phyloP scores from a whole-genome alignment of 2,329 filamentous ascomycete species.

The Sclerotinia spermophila region DNA sequence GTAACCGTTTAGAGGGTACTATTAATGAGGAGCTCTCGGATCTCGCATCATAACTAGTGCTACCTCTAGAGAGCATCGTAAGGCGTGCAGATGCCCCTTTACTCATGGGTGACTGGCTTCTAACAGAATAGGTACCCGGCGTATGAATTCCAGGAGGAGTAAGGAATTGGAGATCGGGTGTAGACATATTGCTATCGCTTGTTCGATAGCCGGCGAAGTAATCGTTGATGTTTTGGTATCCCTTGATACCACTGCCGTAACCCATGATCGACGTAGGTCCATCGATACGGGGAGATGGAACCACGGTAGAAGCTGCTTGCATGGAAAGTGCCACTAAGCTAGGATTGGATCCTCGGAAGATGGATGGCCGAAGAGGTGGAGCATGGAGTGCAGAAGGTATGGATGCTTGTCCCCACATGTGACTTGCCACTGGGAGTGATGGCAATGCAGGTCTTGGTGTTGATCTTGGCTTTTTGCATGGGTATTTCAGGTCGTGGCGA shows the following conservation, averaged over 20 bases:
- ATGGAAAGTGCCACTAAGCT: conserved; percentile 7
- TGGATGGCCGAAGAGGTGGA: conserved; percentile 7
- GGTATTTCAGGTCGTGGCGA: conserved; percentile 13
- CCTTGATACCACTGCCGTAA: conserved; percentile 3
- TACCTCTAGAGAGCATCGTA: conserved; percentile 8
- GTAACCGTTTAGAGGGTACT: conserved; percentile 1
- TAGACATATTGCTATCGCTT: conserved; percentile 10
- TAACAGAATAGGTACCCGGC: background rate
- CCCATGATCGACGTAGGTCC: background rate
- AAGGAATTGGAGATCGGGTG: conserved; percentile 15
- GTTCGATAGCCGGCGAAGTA: conserved; percentile 11
- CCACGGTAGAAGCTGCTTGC: conserved; percentile 10
- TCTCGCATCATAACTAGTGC: conserved; percentile 9
- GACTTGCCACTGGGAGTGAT: conserved; percentile 12
- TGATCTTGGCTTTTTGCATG: background rate
- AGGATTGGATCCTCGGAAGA: conserved; percentile 15
- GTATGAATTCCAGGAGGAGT: conserved; percentile 10
- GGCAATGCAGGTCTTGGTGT: conserved; percentile 1
- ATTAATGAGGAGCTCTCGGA: conserved; percentile 16
- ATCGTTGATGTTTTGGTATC: background rate
- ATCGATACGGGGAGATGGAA: conserved; percentile 4
- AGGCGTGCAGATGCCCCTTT: background rate
- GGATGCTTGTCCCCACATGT: conserved; percentile 19
- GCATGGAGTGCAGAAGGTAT: conserved; percentile 11
- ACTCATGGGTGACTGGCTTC: conserved; percentile 4